These are phyloP conservation scores for Fusarium oligoseptatum DNA, from an alignment of 2,329 filamentous ascomycete species.

Conservation along the genomic window DNA sequence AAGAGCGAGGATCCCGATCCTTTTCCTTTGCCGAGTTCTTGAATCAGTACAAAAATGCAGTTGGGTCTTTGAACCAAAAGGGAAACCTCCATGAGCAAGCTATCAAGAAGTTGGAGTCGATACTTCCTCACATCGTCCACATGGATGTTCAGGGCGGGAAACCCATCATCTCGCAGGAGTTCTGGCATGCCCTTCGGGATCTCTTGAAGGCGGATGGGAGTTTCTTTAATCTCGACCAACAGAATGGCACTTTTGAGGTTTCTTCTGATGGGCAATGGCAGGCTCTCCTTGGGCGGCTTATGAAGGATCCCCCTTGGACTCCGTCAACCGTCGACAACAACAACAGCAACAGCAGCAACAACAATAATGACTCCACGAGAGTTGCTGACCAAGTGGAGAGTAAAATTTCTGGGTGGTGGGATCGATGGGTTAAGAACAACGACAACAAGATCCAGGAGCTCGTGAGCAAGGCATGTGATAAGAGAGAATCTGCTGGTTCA, in stretches of 20 bases:
- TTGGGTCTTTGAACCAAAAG: constrained; percentile 48
- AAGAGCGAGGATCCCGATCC: constrained; percentile 23
- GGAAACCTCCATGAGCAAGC: constrained; percentile 54
- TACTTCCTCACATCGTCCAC: constrained; percentile 70
- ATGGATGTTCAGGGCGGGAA: constrained; percentile 67
- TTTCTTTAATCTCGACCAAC: constrained; percentile 61
- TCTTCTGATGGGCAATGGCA: constrained; percentile 63
- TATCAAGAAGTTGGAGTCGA: constrained; percentile 58
- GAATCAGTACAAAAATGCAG: constrained; percentile 47
- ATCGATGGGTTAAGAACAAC: constrained; percentile 66
- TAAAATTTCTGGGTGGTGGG: constrained; percentile 60
- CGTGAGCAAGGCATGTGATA: constrained; percentile 50
- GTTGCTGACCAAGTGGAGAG: constrained; percentile 46
- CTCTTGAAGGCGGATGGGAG: constrained; percentile 64
- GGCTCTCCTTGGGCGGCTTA: constrained; percentile 59
- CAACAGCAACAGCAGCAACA: constrained; percentile 21
- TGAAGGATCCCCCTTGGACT: constrained; percentile 50
- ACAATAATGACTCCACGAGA: constrained; percentile 38
- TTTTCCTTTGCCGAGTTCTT: constrained; percentile 41
- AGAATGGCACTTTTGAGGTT: constrained; percentile 53
- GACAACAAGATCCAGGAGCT: constrained; percentile 53
- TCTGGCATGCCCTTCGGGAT: constrained; percentile 74
- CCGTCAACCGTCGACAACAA: constrained; percentile 41
- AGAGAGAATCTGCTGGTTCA: constrained; percentile 52
- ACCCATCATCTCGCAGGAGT: constrained; percentile 68